Evolutionary conservation across 495 filamentous ascomycete genomes (phyloP).

Genomic region (Sabuloglossum arenarium): DNA sequence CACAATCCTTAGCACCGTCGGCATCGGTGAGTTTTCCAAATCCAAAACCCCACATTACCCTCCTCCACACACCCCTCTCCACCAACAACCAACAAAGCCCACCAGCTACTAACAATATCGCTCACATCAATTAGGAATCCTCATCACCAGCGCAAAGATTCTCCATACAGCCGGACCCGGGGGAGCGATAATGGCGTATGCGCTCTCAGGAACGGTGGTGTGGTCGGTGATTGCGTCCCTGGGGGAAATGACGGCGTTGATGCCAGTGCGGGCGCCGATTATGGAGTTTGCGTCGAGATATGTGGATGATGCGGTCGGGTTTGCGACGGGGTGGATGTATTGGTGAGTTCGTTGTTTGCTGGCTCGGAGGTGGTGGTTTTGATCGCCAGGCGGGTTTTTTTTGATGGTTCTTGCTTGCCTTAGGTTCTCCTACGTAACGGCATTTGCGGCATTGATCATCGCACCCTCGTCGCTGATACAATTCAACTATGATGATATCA

Average conservation of each 20-base stretch:
- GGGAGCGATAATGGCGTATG: constrained; percentile 19
- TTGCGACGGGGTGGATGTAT: constrained; percentile 30
- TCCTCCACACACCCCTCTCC: neutral
- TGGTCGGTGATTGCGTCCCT: constrained; percentile 28
- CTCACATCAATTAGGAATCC: neutral
- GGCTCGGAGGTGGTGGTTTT: neutral
- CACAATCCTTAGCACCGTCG: neutral
- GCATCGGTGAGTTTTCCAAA: neutral
- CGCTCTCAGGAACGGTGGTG: constrained; percentile 25
- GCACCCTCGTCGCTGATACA: neutral
- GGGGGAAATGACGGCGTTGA: constrained; percentile 29
- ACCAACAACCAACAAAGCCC: neutral
- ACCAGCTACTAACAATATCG: neutral
- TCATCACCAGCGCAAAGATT: neutral
- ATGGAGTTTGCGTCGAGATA: constrained; percentile 29
- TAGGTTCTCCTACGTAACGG: neutral
- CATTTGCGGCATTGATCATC: neutral
- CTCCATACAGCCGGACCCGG: constrained; percentile 15
- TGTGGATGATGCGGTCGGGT: constrained; percentile 25
- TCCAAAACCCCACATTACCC: neutral
- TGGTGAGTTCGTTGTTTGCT: constrained; percentile 17
- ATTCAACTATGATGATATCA: neutral
- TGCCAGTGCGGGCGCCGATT: constrained; percentile 27
- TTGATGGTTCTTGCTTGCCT: neutral
- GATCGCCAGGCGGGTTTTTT: neutral